A percentile compares a stretch with the other conserved stretches of the same genome.
phyloP scores from a whole-genome alignment of 768 basidiomycete genomes.

The Rhizopogon salebrosus region DNA sequence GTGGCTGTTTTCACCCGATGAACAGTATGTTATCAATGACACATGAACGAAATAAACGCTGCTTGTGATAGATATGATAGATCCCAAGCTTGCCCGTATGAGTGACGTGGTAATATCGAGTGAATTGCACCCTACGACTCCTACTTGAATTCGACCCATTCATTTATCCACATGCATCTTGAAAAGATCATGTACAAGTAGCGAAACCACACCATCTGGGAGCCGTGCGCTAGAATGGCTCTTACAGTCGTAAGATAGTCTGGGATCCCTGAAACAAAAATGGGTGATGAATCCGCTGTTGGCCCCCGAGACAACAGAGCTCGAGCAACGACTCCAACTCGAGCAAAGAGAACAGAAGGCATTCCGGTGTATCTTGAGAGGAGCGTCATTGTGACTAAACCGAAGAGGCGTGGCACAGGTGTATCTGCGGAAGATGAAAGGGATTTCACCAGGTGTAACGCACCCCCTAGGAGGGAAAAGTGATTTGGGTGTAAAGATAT shows the following conservation, averaged over 20 bases:
- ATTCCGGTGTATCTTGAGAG: constrained; percentile 57
- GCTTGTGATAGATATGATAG: too few relatives aligned
- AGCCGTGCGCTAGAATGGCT: constrained; percentile 70
- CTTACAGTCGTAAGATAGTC: constrained; percentile 52
- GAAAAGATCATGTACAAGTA: constrained; percentile 79
- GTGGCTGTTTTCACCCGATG: too few relatives aligned
- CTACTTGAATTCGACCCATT: constrained; percentile 53
- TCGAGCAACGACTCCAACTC: constrained; percentile 33
- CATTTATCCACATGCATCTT: constrained; percentile 91
- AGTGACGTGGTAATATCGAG: background rate
- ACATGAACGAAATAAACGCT: too few relatives aligned
- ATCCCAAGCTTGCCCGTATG: too few relatives aligned
- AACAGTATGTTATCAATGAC: too few relatives aligned
- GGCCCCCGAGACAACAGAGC: constrained; percentile 4
- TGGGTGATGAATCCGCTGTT: constrained; percentile 7
- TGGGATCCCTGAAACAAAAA: constrained; percentile 52
- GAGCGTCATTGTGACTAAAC: constrained; percentile 54
- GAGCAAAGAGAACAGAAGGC: constrained; percentile 46
- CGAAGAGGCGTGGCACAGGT: constrained; percentile 44
- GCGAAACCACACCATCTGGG: constrained; percentile 87
- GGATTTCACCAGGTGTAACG: constrained; percentile 36
- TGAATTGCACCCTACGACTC: background rate
- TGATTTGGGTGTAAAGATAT: constrained; percentile 90
- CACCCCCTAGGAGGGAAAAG: constrained; percentile 58
- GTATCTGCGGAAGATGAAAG: constrained; percentile 17